Percentiles rank a stretch among this genome's conserved stretches.
These are phyloP conservation scores for Sordaria brevicollis DNA, from an alignment of 495 filamentous ascomycete species.

Conservation along the genomic window DNA sequence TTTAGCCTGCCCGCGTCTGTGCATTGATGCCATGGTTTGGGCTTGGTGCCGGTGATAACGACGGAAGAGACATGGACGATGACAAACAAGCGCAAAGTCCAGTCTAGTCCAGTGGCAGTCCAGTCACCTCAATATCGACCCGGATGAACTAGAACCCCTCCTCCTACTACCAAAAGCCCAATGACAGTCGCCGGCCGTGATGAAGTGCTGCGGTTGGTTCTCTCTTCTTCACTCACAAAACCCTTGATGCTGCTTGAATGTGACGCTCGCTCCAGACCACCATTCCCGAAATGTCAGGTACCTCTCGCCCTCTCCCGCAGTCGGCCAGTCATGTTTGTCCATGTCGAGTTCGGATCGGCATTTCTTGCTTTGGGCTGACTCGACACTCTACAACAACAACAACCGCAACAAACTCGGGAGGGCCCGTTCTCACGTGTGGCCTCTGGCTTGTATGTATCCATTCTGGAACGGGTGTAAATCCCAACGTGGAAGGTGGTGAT, in stretches of 20 bases:
- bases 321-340: not conserved
- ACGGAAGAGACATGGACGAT: not conserved
- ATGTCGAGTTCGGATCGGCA: not conserved
- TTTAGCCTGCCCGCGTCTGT: not conserved
- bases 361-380: not conserved
- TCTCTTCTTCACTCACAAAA: not conserved
- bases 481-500: not conserved
- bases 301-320: not conserved
- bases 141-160: not conserved
- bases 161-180: not conserved
- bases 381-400: too few relatives aligned
- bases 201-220: not conserved
- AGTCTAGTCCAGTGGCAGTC: too few relatives aligned
- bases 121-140: not conserved
- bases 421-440: not conserved
- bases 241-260: too few relatives aligned
- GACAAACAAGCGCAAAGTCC: too few relatives aligned
- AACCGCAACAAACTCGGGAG: not conserved
- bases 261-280: not conserved
- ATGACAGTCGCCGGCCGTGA: not conserved
- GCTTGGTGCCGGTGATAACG: not conserved
- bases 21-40: not conserved
- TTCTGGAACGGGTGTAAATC: not conserved
- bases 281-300: not conserved
- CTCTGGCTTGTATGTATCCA: not conserved